A percentile compares a stretch with the other conserved stretches of the same genome.
Conservation (phyloP, 768 basidiomycete genomes). For the Lactarius indigo region DNA sequence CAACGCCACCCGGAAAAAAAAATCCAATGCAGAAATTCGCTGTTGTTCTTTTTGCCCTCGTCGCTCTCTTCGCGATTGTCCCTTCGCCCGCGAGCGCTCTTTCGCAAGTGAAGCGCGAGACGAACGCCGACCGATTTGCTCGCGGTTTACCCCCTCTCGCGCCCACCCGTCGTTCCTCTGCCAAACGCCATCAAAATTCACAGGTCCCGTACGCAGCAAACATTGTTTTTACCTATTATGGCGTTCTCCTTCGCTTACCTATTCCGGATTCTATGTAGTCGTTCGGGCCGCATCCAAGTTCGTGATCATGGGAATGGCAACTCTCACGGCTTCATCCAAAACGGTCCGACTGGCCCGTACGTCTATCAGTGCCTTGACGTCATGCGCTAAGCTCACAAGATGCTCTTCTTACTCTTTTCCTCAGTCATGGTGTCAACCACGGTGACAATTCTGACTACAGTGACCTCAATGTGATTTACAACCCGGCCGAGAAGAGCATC, state of each 20-base stretch:
- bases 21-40: slow-evolving; percentile 7
- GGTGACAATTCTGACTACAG: too few species aligned
- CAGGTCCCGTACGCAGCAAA: not conserved
- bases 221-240: not conserved
- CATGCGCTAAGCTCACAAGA: not conserved
- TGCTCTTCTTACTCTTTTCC: not conserved
- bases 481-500: not conserved
- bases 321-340: not conserved
- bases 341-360: not conserved
- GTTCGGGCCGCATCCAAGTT: not conserved
- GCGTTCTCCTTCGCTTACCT: not conserved
- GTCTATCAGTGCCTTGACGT: not conserved
- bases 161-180: not conserved
- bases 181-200: not conserved
- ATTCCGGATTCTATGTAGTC: not conserved
- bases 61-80: slow-evolving; percentile 5
- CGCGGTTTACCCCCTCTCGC: slow-evolving; percentile 3
- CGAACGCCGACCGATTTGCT: not conserved
- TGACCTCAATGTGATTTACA: not conserved
- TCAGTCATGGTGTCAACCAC: not conserved
- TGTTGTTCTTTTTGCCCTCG: slow-evolving; percentile 4
- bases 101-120: not conserved
- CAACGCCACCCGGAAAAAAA: not conserved
- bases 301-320: not conserved
- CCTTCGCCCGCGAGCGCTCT: not conserved